Conservation (phyloP, 805 yeast species). For the Naumovozyma dairenensis region DNA sequence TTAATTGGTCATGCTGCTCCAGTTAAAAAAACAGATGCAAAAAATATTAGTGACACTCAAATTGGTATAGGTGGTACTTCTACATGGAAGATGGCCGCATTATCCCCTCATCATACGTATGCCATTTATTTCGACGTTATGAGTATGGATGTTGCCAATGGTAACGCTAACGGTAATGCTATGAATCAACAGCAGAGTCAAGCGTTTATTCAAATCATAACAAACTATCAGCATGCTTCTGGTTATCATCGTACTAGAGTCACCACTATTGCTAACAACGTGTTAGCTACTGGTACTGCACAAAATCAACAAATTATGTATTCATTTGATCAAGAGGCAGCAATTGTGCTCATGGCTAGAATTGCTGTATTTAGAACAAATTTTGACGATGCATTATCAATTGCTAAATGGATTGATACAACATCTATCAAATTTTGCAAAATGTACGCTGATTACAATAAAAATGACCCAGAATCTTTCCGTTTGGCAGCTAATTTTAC, state of each 20-base stretch:
- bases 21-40: constrained; percentile 48
- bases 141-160: constrained; percentile 19
- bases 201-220: constrained; percentile 69
- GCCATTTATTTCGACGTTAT: constrained; percentile 81
- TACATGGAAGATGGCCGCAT: constrained; percentile 75
- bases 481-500: constrained; percentile 76
- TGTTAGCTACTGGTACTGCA: constrained; percentile 47
- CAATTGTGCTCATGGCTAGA: constrained; percentile 91
- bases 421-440: constrained; percentile 83
- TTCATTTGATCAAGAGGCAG: constrained; percentile 97
- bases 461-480: constrained; percentile 75
- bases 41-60: constrained; percentile 82
- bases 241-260: constrained; percentile 85
- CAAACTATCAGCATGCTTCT: constrained; percentile 90
- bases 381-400: constrained; percentile 85
- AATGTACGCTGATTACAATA: constrained; percentile 85
- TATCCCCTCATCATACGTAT: constrained; percentile 82
- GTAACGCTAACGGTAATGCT: constrained; percentile 3
- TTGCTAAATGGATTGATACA: constrained; percentile 89
- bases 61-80: constrained; percentile 91
- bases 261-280: constrained; percentile 63
- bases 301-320: constrained; percentile 43
- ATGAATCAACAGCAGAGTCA: constrained; percentile 26
- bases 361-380: constrained; percentile 76
- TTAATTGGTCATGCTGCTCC: constrained; percentile 89